phyloP scores from a whole-genome alignment of 495 filamentous ascomycete genomes.

The Penicillium flavigenum region DNA sequence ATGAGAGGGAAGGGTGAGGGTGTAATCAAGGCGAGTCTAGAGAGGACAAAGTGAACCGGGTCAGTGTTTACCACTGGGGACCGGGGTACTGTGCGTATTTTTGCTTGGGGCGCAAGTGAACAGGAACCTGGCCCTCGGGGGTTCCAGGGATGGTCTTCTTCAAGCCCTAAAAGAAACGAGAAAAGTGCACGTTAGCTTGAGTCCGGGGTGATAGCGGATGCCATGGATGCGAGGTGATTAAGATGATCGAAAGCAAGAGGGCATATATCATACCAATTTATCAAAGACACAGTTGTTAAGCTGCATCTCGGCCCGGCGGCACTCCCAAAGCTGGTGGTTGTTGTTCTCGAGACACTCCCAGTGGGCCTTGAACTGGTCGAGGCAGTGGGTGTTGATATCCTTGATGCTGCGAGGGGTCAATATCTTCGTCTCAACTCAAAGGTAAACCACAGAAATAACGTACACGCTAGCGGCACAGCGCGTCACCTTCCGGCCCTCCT shows the following conservation, averaged over 20 bases:
- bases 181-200: constrained; percentile 12
- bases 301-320: constrained; percentile 71
- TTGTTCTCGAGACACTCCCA: constrained; percentile 96
- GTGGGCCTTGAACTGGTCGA: constrained; percentile 85
- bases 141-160: constrained; percentile 87
- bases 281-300: constrained; percentile 93
- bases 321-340: constrained; percentile 96
- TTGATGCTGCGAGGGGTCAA: constrained; percentile 61
- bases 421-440: constrained; percentile 4
- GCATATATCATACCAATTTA: constrained; percentile 69
- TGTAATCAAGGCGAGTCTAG: constrained; percentile 14
- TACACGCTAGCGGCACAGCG: constrained; percentile 96
- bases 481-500: constrained; percentile 94
- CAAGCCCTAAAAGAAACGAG: constrained; percentile 59
- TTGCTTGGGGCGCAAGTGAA: constrained; percentile 78
- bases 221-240: constrained; percentile 1
- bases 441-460: constrained; percentile 38
- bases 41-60: constrained; percentile 15
- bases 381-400: constrained; percentile 93
- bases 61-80: constrained; percentile 38
- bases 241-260: not conserved
- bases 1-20: constrained; percentile 14
- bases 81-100: constrained; percentile 62
- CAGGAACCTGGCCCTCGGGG: constrained; percentile 71
- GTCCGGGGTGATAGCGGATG: not conserved